Percentiles rank a stretch among this genome's conserved stretches.
phyloP scores from a whole-genome alignment of 129 eudicot genomes.

The Deinandra increscens region DNA sequence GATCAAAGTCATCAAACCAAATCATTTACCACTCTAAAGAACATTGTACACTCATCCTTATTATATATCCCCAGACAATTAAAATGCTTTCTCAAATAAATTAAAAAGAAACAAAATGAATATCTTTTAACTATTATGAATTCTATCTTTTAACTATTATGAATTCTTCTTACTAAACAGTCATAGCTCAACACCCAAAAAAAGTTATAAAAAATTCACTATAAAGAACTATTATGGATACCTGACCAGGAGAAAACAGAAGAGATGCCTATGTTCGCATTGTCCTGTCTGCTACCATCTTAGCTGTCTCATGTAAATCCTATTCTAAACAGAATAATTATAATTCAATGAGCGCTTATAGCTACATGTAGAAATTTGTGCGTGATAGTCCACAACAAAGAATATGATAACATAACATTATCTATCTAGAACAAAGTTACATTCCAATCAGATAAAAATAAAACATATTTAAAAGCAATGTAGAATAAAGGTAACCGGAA shows the following conservation, averaged over 20 bases:
- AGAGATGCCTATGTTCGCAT: slow-evolving; percentile 96
- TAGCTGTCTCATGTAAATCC: slow-evolving; percentile 66
- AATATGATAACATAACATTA: background rate
- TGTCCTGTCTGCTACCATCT: slow-evolving; percentile 68
- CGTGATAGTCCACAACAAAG: background rate
- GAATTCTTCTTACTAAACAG: background rate
- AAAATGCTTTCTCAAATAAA: background rate
- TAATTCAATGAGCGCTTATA: slow-evolving; percentile 10
- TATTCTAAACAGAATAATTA: slow-evolving; percentile 17
- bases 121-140: background rate
- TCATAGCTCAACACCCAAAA: too few species aligned
- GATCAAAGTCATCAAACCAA: background rate
- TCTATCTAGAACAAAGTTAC: background rate
- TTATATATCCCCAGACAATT: background rate
- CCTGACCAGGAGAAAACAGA: slow-evolving; percentile 95
- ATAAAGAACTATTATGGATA: slow-evolving; percentile 20
- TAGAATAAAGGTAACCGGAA: slow-evolving; percentile 24
- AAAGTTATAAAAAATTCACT: background rate
- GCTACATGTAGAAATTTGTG: background rate
- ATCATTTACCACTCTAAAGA: background rate
- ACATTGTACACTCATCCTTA: background rate
- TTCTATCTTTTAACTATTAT: background rate
- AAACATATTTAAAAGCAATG: slow-evolving; percentile 3
- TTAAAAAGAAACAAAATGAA: background rate
- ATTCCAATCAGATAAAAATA: slow-evolving; percentile 7